Evolutionary conservation across 352 stramenopile species (phyloP), one percentile per base, ranked within the genome.

Genomic region (Globisporangium emineosum): DNA sequence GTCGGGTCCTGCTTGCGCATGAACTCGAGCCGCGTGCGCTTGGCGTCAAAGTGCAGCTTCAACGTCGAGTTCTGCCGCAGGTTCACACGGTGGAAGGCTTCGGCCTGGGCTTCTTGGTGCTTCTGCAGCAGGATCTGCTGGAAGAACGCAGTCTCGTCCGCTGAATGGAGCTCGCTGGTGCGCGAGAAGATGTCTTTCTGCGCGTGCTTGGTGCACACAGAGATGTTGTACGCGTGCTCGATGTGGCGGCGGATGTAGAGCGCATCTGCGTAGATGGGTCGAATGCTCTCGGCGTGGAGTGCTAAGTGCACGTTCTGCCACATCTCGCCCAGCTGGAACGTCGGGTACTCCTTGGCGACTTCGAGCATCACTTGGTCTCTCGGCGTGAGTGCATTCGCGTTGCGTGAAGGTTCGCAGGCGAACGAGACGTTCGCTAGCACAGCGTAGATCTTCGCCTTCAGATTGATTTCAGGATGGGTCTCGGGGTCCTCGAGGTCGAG

Each of bases 391-490:
- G 45, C 72, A 1, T 55, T 25, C 15, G 30, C 13, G 32, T 21
- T 35, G 57, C 29, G 21, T 3, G 45, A 33, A 8, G 9, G 49
- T 1, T 83, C 70, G 29, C 65, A 78, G 0, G 68, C 63, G 35
- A 91, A 89, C 19, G 81, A 86, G 1, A 88, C 60, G 27, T 88
- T 91, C 1, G 79, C 79, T 13, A 93, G 57, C 1, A 91, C 73
- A 0, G 79, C 63, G 69, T 91, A 78, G 54, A 93, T 80, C 62
- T 91, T 93, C n/a, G 77, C 62, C 53, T 88, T 90, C 1, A 93
- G 45, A 57, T 89, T 83, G 29, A 91, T 63, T n/a, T 77, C 62
- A 0, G 67, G 68, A n/a, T 88, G 75, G 12, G 69, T 65, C 27
- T 81, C 72, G 25, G 69, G 23, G 37, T 73, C 64, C 21, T 67